A percentile compares a stretch with the other conserved stretches of the same genome.
Evolutionary conservation across 768 basidiomycete species (phyloP).

Genomic region (Suillus paluster): DNA sequence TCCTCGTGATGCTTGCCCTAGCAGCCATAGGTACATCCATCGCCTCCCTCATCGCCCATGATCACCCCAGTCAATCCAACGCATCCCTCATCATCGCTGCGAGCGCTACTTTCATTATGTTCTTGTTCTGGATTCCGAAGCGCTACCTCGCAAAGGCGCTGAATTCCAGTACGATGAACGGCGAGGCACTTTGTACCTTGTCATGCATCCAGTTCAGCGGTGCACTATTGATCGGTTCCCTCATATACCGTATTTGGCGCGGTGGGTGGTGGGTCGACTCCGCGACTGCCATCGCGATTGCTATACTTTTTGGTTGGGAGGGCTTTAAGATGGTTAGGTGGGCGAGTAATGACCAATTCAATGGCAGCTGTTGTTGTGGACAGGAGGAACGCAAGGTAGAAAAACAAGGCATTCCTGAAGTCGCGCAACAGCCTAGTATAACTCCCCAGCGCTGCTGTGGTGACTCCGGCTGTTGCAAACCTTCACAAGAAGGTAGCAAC

Average conservation of each 20-base stretch:
- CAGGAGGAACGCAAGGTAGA: conserved; percentile 1
- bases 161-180: conserved; percentile 48
- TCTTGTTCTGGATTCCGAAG: conserved; percentile 49
- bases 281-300: conserved; percentile 45
- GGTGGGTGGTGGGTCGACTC: conserved; percentile 56
- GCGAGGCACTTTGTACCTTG: conserved; percentile 49
- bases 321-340: conserved; percentile 47
- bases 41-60: conserved; percentile 37
- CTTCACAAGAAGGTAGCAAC: neutral
- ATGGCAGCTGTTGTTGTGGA: conserved; percentile 42
- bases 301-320: conserved; percentile 49
- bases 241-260: conserved; percentile 44
- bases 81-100: conserved; percentile 49
- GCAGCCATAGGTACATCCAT: conserved; percentile 43
- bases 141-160: conserved; percentile 48
- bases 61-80: conserved; percentile 43
- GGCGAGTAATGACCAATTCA: conserved; percentile 39
- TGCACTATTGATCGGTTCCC: conserved; percentile 46
- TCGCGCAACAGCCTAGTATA: neutral
- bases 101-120: conserved; percentile 42
- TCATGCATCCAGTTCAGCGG: conserved; percentile 48
- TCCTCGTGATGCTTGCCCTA: conserved; percentile 42
- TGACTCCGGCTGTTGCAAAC: neutral
- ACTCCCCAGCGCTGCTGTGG: neutral
- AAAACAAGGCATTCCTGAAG: neutral